A percentile compares a stretch with the other conserved stretches of the same genome.
These are phyloP conservation scores for Boletales sp. DNA, from an alignment of 768 basidiomycete species.

Conservation along the genomic window DNA sequence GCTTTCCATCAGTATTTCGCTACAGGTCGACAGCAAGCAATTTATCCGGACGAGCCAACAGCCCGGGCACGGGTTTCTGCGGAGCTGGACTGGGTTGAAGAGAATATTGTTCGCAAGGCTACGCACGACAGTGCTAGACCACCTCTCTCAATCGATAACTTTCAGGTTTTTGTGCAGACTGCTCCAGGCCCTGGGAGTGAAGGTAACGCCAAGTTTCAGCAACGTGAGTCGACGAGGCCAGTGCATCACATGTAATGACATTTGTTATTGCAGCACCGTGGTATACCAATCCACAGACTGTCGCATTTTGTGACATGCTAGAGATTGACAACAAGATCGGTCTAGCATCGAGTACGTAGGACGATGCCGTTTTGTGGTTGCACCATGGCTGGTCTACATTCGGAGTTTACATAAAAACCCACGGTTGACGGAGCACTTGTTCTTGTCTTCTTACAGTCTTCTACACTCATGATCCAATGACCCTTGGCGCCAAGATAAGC, in stretches of 20 bases:
- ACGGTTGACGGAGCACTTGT: too few species aligned
- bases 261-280: slow-evolving; percentile 49
- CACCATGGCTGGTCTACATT: too few species aligned
- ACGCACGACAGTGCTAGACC: background rate
- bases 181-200: slow-evolving; percentile 51
- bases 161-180: slow-evolving; percentile 68
- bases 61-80: slow-evolving; percentile 50
- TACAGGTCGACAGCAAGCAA: slow-evolving; percentile 40
- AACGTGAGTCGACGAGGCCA: slow-evolving; percentile 32
- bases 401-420: too few species aligned
- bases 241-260: background rate
- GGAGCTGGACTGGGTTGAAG: slow-evolving; percentile 65
- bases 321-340: slow-evolving; percentile 70
- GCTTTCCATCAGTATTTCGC: slow-evolving; percentile 82
- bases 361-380: too few species aligned
- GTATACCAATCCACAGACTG: slow-evolving; percentile 89
- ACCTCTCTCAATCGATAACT: slow-evolving; percentile 40
- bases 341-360: too few species aligned
- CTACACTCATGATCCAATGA: too few species aligned
- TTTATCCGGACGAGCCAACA: slow-evolving; percentile 57
- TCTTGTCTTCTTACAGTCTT: too few species aligned
- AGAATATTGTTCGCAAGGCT: slow-evolving; percentile 41
- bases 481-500: too few species aligned
- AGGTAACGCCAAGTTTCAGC: slow-evolving; percentile 35
- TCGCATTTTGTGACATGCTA: slow-evolving; percentile 78